phyloP scores from a whole-genome alignment of 202 grass and related monocot genomes.

The Setaria italica region DNA sequence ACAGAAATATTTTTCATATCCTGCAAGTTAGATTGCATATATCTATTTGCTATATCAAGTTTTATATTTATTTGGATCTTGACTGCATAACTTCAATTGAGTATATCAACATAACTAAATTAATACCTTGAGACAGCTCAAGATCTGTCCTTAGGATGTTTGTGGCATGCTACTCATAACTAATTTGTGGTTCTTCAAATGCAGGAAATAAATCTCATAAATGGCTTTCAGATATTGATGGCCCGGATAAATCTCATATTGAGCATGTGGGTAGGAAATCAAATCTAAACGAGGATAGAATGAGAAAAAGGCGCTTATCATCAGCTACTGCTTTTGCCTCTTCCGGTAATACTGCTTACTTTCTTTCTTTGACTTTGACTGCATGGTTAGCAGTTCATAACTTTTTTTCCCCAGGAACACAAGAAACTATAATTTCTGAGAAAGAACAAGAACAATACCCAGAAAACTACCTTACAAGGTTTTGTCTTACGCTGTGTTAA shows the following conservation, averaged over 20 bases:
- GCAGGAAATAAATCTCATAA: constrained; percentile 68
- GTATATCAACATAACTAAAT: background rate
- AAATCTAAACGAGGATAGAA: constrained; percentile 62
- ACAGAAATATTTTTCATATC: constrained; percentile 31
- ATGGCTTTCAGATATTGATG: constrained; percentile 60
- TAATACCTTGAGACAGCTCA: constrained; percentile 6
- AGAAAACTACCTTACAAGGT: constrained; percentile 82
- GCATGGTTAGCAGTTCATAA: constrained; percentile 38
- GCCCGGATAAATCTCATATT: constrained; percentile 49
- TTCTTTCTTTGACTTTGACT: constrained; percentile 27
- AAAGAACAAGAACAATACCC: constrained; percentile 61
- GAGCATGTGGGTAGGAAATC: constrained; percentile 56
- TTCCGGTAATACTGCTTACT: constrained; percentile 53
- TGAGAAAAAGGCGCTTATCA: constrained; percentile 55
- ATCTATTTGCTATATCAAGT: constrained; percentile 26
- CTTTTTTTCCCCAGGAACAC: constrained; percentile 58
- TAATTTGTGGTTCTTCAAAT: constrained; percentile 46
- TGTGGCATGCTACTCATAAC: constrained; percentile 11
- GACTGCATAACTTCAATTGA: constrained; percentile 5
- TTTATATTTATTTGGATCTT: constrained; percentile 37
- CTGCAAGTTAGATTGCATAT: constrained; percentile 32
- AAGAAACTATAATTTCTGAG: constrained; percentile 65
- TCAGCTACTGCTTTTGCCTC: constrained; percentile 49
- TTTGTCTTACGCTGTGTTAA: constrained; percentile 41
- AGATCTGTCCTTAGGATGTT: constrained; percentile 30